Conservation (phyloP, 2,329 filamentous ascomycete species). For the Leptographium galeiforme region DNA sequence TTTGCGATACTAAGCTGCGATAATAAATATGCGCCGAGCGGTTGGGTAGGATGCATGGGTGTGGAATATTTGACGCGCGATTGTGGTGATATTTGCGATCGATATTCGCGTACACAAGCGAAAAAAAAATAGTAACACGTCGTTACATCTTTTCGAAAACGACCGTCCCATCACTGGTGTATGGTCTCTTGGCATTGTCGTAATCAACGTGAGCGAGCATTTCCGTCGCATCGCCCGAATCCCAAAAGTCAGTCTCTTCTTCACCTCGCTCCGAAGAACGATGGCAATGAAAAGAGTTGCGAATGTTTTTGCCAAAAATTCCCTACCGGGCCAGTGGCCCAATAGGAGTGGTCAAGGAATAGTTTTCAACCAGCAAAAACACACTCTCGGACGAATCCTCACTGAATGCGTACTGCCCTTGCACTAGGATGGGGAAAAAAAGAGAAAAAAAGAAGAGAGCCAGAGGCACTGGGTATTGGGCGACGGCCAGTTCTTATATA, state of each 20-base stretch:
- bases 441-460: slow-evolving; percentile 16
- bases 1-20: too few relatives aligned
- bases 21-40: too few relatives aligned
- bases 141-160: too few relatives aligned
- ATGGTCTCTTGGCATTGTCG: too few relatives aligned
- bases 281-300: slow-evolving; percentile 32
- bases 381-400: slow-evolving; percentile 78
- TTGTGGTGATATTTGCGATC: too few relatives aligned
- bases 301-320: slow-evolving; percentile 54
- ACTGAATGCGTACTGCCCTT: slow-evolving; percentile 65
- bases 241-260: slow-evolving; percentile 26
- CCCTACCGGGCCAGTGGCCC: slow-evolving; percentile 54
- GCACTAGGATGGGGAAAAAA: slow-evolving; percentile 48
- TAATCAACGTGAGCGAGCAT: too few relatives aligned
- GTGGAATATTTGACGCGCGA: too few relatives aligned
- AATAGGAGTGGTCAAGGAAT: slow-evolving; percentile 62
- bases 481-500: slow-evolving; percentile 10
- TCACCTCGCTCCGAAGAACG: slow-evolving; percentile 31
- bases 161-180: too few relatives aligned
- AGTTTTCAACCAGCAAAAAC: slow-evolving; percentile 90
- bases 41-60: too few relatives aligned
- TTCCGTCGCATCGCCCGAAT: neutral
- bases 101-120: too few relatives aligned
- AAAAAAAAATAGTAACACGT: too few relatives aligned
- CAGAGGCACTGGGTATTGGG: neutral